Evolutionary conservation across 2,329 filamentous ascomycete genomes (phyloP), one percentile per base, ranked within the genome.

Genomic region (Hymenoscyphus infarciens): DNA sequence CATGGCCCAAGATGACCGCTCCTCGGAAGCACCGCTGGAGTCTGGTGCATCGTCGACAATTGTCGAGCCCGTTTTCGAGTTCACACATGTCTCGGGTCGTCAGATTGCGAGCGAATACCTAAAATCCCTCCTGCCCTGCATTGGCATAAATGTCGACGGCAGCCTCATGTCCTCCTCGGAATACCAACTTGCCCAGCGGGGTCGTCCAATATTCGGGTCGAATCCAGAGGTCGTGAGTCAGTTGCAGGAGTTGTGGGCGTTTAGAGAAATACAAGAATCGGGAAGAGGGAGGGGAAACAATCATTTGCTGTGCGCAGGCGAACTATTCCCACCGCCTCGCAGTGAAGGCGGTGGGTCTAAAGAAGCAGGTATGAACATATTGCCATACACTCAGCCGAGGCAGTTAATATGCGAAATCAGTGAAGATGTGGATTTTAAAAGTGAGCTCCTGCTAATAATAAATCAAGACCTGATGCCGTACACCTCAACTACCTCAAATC

Each of bases 161-260:
- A 39, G 38, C 60, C 7, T 16, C 16, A 55, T 55, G 53, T 19
- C 13, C 13, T 38, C 63, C 16, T 68, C 68, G 27, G 39, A 39
- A 54, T 62, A 68, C 57, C 64, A 65, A 1, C 63, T 15, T 29
- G 25, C 27, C 16, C 25, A 55, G 25, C 16, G 25, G 25, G 16
- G 25, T 27, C 58, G 49, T 16, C 45, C 58, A 8, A 60, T 53
- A n/a, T 60, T 60, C 22, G 58, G 49, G 19, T 16, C 49, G 16
- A 60, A 38, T 33, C 31, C 58, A 10, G 58, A 60, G 49, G 58
- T 60, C 29, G 45, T 59, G 31, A 27, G 16, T 38, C 45, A 35
- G n/a, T 39, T 60, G 45, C 42, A 49, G 22, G 22, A 25, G 2
- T 38, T 60, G 22, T 53, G 49, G 58, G 27, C 19, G 19, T 54